Base-by-base conservation (phyloP, 768 basidiomycete species). In the Serendipita sp. region DNA sequence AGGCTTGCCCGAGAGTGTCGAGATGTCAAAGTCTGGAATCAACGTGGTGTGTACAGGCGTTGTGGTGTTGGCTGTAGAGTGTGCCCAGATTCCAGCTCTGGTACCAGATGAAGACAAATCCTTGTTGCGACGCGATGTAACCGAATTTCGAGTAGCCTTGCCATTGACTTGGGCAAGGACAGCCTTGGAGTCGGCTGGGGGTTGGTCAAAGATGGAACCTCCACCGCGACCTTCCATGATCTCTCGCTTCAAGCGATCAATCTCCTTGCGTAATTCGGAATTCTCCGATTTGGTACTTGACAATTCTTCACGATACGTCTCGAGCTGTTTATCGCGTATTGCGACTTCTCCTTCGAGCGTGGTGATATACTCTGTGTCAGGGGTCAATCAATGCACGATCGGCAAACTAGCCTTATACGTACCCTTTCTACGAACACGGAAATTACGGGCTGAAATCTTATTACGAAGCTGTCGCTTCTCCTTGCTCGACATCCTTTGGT, bases 391-490 rank as follows among this genome's bases (percentile, higher is more conserved):
- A 53, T 32, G 63, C 2, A 28, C 67, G 65, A 53, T 45, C 41
- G 41, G 7, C 41, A 41, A 41, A 62, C 56, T 65, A 47, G 56
- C 56, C 15, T 48, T 10, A 44, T 37, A 72, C 75, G 54, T 34
- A 89, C 91, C 94, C 78, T 97, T 98, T 73, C 93, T 79, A 44
- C 95, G 78, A 34, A 92, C 89, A n/a, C 95, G 81, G 76, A 97
- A 97, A 73, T 95, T 96, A 64, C 94, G 78, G 0, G 95, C 95
- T 68, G 86, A 88, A 69, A 97, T 92, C 84, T 99, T 99, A 78
- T 99, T 99, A 62, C 95, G 74, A 47, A 98, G 77, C 74, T 98
- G 95, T 7, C 96, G 78, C 75, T 98, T 98, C 78, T 98, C 94
- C 76, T 95, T 97, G 70, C 85, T 87, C 3, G 84, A 84, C 83